Evolutionary conservation across 73 alveolate genomes (phyloP), one percentile per base, ranked within the genome.

Genomic region (Paramecium primaurelia): DNA sequence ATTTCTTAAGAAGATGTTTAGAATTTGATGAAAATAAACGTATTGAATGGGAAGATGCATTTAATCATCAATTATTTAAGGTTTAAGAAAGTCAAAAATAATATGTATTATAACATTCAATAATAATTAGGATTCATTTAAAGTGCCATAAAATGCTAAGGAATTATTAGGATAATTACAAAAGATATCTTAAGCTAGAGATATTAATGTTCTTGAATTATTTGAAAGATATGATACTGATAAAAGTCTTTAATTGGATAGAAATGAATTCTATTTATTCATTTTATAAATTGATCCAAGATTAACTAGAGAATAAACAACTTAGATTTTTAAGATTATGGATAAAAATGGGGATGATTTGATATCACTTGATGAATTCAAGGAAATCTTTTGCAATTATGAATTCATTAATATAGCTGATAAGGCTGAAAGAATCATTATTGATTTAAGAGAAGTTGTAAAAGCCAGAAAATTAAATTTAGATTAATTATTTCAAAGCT

Each of bases 11-110:
- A 9, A 14, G 88, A 64, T 68, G 93, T 11, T 59, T 87, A 20
- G 58, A 58, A 1, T 8, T 18, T 36, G 77, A 64, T 37, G 93
- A 87, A 87, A 38, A 87, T 38, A 20, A n/a, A 18, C 86, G 93
- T 22, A 64, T 87, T 18, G 77, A 80, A 36, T 87, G 93, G 93
- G 93, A 87, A 25, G 93, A 87, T 6, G 93, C 77, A 8, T 87
- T 87, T 59, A 40, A 16, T 26, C 93, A 87, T 20, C 88, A 60
- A 34, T 37, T 87, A 12, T 64, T 87, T 49, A 14, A 34, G 14
- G 18, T 49, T 34, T 58, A 58, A 3, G 60, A 87, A 37, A 37
- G 22, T 20, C 4, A 59, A 20, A 87, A 60, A 60, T 4, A 73
- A 73, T 22, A 18, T 18, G 42, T 59, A 58, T 32, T 34, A 34